Base-by-base conservation (phyloP, 2,329 filamentous ascomycete genomes). In the Thielaviopsis populi region DNA sequence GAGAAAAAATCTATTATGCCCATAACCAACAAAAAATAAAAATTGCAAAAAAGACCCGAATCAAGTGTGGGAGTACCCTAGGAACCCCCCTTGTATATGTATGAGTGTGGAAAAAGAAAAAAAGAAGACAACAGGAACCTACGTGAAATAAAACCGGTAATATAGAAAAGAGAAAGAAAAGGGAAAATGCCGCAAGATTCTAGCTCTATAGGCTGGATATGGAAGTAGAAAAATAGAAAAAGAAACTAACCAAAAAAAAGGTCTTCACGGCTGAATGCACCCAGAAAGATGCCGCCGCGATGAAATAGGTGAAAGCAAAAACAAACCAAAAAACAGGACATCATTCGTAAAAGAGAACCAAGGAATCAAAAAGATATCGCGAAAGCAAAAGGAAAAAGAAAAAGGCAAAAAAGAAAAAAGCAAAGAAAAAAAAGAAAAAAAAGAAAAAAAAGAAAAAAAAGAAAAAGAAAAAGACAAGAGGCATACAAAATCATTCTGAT, bases 351-450 rank as follows among this genome's bases (percentile, higher is more conserved):
- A 48, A n/a, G n/a, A n/a, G n/a, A n/a, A n/a, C n/a, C n/a, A 33
- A 61, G 17, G 33, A 33, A 58, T 19, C 22, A 27, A 62, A 33
- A 56, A 13, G 22, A 60, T 11, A 22, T n/a, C 60, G 19, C 22
- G 59, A 58, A 58, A 64, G 50, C n/a, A 56, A 15, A 43, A 53
- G 33, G 59, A 48, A 54, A 64, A 66, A 62, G 37, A 46, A 41
- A 62, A 37, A 6, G 11, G 58, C 50, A 66, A 59, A 42, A 63
- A 65, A 24, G 42, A 63, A 56, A 54, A 42, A 62, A 48, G n/a
- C 27, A 37, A 62, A 40, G 48, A 46, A 22, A 46, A 24, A 41
- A 56, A 63, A 56, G 17, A 54, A 17, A 48, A 53, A 48, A 24
- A 48, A n/a, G n/a, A n/a, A n/a, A n/a, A n/a, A n/a, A n/a, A 33